Conservation (phyloP, 139 green algal species). For the Haematococcus sp. region DNA sequence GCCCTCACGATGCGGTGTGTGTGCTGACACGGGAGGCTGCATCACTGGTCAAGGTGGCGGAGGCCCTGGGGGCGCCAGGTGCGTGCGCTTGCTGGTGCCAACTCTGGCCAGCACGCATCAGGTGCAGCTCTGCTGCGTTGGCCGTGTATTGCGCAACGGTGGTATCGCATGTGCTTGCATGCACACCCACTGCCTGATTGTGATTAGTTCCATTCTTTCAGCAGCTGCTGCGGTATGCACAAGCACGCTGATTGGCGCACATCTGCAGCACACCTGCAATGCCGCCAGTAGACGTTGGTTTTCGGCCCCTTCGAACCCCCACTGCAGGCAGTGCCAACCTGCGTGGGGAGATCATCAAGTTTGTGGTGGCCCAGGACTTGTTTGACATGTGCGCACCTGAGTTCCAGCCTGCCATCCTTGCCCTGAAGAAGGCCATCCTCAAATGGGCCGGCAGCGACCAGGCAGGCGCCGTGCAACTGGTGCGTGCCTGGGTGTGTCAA, state of each 20-base stretch:
- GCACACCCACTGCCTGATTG: no score
- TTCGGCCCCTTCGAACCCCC: neutral
- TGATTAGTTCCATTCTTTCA: no score
- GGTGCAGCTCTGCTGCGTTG: no score
- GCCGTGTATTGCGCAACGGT: no score
- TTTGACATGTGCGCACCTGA: slow-evolving; percentile 49
- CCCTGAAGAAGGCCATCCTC: slow-evolving; percentile 53
- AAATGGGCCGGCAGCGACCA: slow-evolving; percentile 55
- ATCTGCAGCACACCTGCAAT: no score
- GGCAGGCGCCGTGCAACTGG: slow-evolving; percentile 60
- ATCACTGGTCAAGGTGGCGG: slow-evolving; percentile 25
- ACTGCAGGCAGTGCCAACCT: slow-evolving; percentile 36
- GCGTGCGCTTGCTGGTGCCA: neutral
- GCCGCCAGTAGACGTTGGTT: no score
- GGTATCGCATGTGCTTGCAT: no score
- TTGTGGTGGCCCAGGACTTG: slow-evolving; percentile 62
- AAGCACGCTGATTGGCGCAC: no score
- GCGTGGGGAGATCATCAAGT: slow-evolving; percentile 48
- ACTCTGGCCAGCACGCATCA: no score
- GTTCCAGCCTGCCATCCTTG: slow-evolving; percentile 40
- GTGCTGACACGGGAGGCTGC: slow-evolving; percentile 24
- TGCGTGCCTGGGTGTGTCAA: no score
- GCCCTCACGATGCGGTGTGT: neutral
- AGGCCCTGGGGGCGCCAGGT: slow-evolving; percentile 33
- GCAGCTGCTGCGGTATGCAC: no score